phyloP scores from a whole-genome alignment of 2,329 filamentous ascomycete species.

The Nectriaceae sp. region DNA sequence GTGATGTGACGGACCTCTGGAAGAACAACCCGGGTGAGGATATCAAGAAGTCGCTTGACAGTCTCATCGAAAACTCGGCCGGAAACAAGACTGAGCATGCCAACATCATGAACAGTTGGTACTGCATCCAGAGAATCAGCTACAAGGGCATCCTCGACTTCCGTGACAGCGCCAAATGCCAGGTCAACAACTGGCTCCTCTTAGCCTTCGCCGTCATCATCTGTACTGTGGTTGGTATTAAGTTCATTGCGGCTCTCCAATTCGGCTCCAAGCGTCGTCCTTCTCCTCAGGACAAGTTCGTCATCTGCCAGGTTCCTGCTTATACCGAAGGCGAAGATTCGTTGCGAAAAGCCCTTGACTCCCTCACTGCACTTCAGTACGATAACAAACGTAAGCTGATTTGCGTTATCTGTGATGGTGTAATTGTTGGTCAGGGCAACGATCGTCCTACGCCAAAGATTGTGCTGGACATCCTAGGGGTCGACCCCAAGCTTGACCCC shows the following conservation, averaged over 20 bases:
- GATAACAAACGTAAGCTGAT: constrained; percentile 99
- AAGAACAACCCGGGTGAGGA: constrained; percentile 78
- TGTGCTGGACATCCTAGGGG: constrained; percentile 93
- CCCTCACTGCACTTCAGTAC: constrained; percentile 89
- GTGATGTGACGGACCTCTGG: constrained; percentile 66
- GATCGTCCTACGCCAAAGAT: constrained; percentile 97
- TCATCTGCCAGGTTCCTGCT: constrained; percentile 96
- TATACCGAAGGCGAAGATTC: constrained; percentile 99
- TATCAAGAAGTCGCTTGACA: constrained; percentile 67
- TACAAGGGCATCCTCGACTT: constrained; percentile 86
- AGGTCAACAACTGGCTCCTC: constrained; percentile 89
- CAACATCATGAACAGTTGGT: constrained; percentile 65
- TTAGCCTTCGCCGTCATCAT: constrained; percentile 85
- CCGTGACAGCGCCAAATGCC: constrained; percentile 72
- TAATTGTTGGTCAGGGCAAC: constrained; percentile 94
- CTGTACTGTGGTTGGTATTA: constrained; percentile 76
- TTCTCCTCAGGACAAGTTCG: constrained; percentile 93
- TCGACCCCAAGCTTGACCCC: constrained; percentile 95
- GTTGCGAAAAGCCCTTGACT: constrained; percentile 88
- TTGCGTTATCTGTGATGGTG: constrained; percentile 93
- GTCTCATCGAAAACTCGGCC: constrained; percentile 47
- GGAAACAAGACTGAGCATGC: constrained; percentile 53
- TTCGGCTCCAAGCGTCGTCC: constrained; percentile 90
- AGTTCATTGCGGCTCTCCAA: constrained; percentile 91
- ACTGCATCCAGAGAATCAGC: constrained; percentile 82